These are phyloP conservation scores for Epipyxis sp. DNA, from an alignment of 108 stramenopile species.

Conservation along the genomic window DNA sequence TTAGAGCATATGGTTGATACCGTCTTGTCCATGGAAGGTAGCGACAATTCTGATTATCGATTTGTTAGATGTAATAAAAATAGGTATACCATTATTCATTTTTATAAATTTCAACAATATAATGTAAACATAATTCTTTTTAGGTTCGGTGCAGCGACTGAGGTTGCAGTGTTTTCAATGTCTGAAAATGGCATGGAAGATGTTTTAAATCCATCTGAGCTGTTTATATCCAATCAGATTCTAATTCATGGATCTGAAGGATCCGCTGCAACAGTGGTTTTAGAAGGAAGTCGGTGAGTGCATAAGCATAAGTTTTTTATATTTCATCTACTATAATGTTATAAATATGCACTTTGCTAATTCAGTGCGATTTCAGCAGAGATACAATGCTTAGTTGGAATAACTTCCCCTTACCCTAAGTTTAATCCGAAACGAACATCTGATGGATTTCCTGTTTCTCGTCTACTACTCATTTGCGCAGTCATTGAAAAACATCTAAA, in stretches of 20 bases:
- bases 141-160: conserved; percentile 77
- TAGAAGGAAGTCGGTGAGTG: too few relatives aligned
- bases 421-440: conserved; percentile 62
- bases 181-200: conserved; percentile 58
- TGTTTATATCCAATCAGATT: conserved; percentile 63
- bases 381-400: conserved; percentile 60
- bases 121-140: conserved; percentile 82
- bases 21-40: conserved; percentile 80
- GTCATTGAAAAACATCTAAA: conserved; percentile 83
- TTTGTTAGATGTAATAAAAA: conserved; percentile 19
- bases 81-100: too few relatives aligned
- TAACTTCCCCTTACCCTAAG: conserved; percentile 45
- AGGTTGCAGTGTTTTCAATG: conserved; percentile 85
- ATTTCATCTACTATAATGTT: too few relatives aligned
- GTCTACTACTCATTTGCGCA: conserved; percentile 75
- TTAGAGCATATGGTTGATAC: conserved; percentile 96
- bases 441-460: conserved; percentile 69
- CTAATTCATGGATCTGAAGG: conserved; percentile 65
- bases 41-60: conserved; percentile 46
- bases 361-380: conserved; percentile 77
- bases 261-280: conserved; percentile 71
- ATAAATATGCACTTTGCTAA: too few relatives aligned
- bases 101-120: conserved; percentile 57
- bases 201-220: conserved; percentile 70
- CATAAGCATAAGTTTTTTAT: too few relatives aligned